Evolutionary conservation across 768 basidiomycete genomes (phyloP), one percentile per base, ranked within the genome.

Genomic region (Suillus brevipes): DNA sequence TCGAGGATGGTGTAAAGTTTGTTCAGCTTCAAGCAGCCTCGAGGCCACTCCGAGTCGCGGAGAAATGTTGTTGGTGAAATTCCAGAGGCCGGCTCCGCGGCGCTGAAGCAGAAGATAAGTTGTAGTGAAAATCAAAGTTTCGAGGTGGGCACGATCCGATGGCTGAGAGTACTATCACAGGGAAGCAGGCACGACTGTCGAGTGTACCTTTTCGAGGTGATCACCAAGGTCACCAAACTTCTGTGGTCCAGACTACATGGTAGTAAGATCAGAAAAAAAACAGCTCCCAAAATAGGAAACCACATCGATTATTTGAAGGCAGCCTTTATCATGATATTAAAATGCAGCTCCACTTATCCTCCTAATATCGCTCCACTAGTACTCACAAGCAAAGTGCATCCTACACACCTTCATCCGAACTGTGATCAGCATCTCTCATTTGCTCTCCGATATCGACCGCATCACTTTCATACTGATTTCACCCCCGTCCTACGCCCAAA

Each of bases 221-320:
- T 59, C 18, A 42, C 57, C 56, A 16, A 23, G 16, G 31, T 38
- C 55, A 38, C 23, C 37, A 38, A 38, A 38, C 56, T 52, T 52
- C 50, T 28, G 50, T 16, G 50, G 31, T 34, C 53, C 53, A 55
- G 53, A 34, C 31, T 31, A n/a, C n/a, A n/a, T n/a, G n/a, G n/a
- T n/a, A 31, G 31, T 31, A 31, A 31, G 31, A 31, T 31, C 31
- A 31, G 31, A 31, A 31, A 31, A 31, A 28, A 31, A 31, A 31
- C 4, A 31, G 31, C 31, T 36, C 34, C 34, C 64, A 13, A 77
- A 77, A 64, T 43, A 68, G 74, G 74, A 42, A 74, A 65, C 73
- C 61, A 53, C 61, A 45, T 68, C 68, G 66, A 73, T 65, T 75
- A 77, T 73, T 76, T 75, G 59, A 73, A 13, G 64, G 63, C 20